Percentiles rank a stretch among this genome's conserved stretches.
Conservation (phyloP, 2,329 filamentous ascomycete genomes). For the Pseudogymnoascus sp. region DNA sequence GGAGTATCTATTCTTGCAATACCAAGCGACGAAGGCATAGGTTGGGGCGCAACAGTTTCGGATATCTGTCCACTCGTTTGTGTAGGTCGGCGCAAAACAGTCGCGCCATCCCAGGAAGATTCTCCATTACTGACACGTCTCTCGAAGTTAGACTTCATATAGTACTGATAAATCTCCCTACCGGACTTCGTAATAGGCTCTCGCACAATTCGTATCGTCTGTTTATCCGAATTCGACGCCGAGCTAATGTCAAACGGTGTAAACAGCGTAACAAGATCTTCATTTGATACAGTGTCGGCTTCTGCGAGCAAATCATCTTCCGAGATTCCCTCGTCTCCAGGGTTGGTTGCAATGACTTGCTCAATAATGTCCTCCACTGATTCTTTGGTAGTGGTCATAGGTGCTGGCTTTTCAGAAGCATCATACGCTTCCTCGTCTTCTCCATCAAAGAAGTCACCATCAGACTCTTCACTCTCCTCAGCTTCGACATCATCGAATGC, state of each 20-base stretch:
- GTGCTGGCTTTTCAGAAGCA: not conserved
- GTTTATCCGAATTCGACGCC: not conserved
- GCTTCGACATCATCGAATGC: not conserved
- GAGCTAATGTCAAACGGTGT: not conserved
- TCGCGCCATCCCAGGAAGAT: not conserved
- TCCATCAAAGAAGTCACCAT: constrained; percentile 2
- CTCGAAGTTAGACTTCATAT: not conserved
- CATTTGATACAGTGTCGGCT: not conserved
- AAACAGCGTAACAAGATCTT: not conserved
- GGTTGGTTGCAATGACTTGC: not conserved
- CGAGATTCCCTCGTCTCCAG: not conserved
- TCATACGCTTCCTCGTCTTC: constrained; percentile 1
- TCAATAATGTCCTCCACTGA: not conserved
- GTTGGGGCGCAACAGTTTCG: not conserved
- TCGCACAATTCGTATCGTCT: constrained; percentile 4
- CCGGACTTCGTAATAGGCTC: not conserved
- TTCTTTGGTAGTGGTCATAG: constrained; percentile 1
- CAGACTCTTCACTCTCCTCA: constrained; percentile 1
- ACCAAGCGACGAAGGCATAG: not conserved
- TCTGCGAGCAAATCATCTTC: constrained; percentile 1
- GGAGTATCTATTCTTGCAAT: not conserved
- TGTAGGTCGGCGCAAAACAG: constrained; percentile 9
- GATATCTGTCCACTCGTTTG: not conserved
- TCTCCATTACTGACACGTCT: not conserved
- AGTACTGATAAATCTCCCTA: constrained; percentile 4